Evolutionary conservation across 1,284 basidiomycete genomes (phyloP), one percentile per base, ranked within the genome.

Genomic region (Marasmius tenuissimus): DNA sequence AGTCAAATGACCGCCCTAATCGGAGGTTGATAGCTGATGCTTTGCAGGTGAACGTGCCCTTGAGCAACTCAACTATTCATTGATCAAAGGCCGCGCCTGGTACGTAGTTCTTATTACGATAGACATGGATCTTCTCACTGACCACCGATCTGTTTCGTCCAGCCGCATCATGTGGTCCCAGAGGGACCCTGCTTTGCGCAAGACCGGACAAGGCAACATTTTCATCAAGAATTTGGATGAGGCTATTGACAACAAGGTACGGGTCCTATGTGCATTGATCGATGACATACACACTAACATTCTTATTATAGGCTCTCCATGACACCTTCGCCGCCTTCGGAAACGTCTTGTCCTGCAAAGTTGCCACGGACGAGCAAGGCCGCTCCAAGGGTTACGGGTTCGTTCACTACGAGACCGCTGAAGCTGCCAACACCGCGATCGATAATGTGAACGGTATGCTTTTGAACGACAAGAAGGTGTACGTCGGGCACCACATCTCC

Each of bases 121-220:
- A 16, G 27, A 27, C 27, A 27, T 27, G 27, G 27, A 27, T 40
- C 9, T 20, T 51, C 61, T 42, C 37, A 45, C 40, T n/a, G 37
- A 33, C 22, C 58, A 55, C 62, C 49, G 66, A 66, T 62, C 59
- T 60, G 60, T 58, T 66, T 67, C 63, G 66, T 59, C 63, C 68
- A 93, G 91, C 85, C 96, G 97, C 73, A 99, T 99, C 85, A 99
- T 99, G 97, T 98, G 97, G 96, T 98, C 96, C 73, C 97, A 99
- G 87, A 94, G 97, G 76, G 97, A 99, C 83, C 97, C 97, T 65
- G 94, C 95, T 70, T 88, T 99, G 73, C 95, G 97, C 80, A 98
- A 99, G 88, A 98, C 96, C 68, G 96, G 96, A 68, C 96, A 98
- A 82, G 97, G 97, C 78, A 99, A 99, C 81, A 97, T 99, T 75